These are phyloP conservation scores for Colletotrichum paranaense DNA, from an alignment of 2,329 filamentous ascomycete species.

Conservation along the genomic window DNA sequence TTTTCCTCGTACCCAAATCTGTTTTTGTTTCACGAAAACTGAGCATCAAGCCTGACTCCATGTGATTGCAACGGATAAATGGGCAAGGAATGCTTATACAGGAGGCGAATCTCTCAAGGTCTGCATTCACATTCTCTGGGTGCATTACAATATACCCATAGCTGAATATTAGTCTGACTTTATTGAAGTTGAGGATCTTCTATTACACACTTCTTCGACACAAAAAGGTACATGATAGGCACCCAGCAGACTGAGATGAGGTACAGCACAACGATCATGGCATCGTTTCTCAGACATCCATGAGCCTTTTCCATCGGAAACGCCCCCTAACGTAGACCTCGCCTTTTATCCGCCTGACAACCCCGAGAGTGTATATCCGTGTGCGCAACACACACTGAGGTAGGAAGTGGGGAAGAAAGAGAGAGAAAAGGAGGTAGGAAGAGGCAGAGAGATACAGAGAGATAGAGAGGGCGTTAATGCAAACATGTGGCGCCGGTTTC, in stretches of 20 bases:
- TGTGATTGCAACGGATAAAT: background rate
- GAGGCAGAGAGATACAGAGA: background rate
- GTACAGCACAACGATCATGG: background rate
- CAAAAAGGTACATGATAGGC: constrained; percentile 10
- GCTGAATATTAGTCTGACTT: background rate
- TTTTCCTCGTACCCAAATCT: background rate
- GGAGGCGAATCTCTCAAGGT: background rate
- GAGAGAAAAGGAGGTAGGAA: background rate
- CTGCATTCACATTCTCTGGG: background rate
- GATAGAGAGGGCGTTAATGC: background rate
- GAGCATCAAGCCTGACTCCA: background rate
- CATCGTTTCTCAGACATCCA: constrained; percentile 1
- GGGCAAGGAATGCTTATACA: background rate
- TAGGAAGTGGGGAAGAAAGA: background rate
- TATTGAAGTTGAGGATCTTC: constrained; percentile 13
- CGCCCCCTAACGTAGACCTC: constrained; percentile 5
- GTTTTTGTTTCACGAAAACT: background rate
- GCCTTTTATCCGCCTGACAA: background rate
- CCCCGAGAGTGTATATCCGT: constrained; percentile 12
- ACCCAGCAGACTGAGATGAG: background rate
- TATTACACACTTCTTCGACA: constrained; percentile 18
- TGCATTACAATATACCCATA: background rate
- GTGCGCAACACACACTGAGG: background rate
- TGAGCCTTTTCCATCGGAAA: constrained; percentile 6
- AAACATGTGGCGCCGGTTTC: constrained; percentile 13